These are phyloP conservation scores for Trichomonascaceae sp. DNA, from an alignment of 1,139 yeast species.

Conservation along the genomic window DNA sequence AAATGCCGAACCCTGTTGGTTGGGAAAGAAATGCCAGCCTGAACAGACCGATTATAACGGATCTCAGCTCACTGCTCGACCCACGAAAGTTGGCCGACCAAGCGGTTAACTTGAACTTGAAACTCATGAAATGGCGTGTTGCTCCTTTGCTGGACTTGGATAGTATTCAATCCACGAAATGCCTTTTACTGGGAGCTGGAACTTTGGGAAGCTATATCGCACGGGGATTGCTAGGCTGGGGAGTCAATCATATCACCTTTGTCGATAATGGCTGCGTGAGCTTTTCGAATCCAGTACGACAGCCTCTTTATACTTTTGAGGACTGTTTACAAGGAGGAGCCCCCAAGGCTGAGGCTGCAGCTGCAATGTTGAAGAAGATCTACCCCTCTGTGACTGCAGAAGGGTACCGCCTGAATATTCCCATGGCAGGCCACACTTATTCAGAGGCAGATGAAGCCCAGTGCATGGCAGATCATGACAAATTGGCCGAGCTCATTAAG, in stretches of 20 bases:
- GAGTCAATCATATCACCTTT: slow-evolving; percentile 69
- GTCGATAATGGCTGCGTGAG: slow-evolving; percentile 86
- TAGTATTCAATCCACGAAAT: slow-evolving; percentile 41
- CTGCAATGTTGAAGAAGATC: slow-evolving; percentile 51
- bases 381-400: slow-evolving; percentile 61
- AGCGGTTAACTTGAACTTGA: slow-evolving; percentile 79
- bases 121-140: slow-evolving; percentile 93
- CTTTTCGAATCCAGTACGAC: slow-evolving; percentile 90
- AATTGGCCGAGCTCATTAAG: slow-evolving; percentile 40
- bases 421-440: slow-evolving; percentile 86
- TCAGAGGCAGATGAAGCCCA: slow-evolving; percentile 40
- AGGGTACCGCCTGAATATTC: slow-evolving; percentile 62
- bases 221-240: slow-evolving; percentile 86
- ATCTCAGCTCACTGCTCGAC: slow-evolving; percentile 65
- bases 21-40: slow-evolving; percentile 65
- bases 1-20: slow-evolving; percentile 41
- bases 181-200: slow-evolving; percentile 86
- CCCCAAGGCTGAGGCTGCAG: slow-evolving; percentile 66
- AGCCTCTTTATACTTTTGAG: slow-evolving; percentile 64
- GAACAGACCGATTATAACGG: slow-evolving; percentile 40
- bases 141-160: slow-evolving; percentile 73
- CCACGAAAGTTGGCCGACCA: slow-evolving; percentile 77
- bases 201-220: slow-evolving; percentile 90
- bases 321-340: slow-evolving; percentile 68
- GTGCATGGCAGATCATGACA: slow-evolving; percentile 39